phyloP scores from a whole-genome alignment of 768 basidiomycete genomes.

The Leucogyrophana mollusca region DNA sequence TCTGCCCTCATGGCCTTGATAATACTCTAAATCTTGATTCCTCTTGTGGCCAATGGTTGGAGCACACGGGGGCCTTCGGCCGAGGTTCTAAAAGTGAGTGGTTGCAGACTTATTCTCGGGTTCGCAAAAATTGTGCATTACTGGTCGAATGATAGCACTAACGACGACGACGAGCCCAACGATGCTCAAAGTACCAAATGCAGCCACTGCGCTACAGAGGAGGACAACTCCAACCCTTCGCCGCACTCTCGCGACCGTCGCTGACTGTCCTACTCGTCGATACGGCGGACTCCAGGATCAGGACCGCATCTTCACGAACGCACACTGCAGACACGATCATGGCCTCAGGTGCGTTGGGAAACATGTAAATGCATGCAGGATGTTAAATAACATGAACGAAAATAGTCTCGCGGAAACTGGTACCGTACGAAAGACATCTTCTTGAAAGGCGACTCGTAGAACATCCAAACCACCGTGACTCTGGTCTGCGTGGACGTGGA shows the following conservation, averaged over 20 bases:
- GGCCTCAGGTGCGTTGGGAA: slow-evolving; percentile 80
- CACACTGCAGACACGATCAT: slow-evolving; percentile 85
- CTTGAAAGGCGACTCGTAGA: slow-evolving; percentile 94
- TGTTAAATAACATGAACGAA: slow-evolving; percentile 4
- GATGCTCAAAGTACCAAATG: slow-evolving; percentile 28
- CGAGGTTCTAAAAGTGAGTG: no score
- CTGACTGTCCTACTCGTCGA: slow-evolving; percentile 82
- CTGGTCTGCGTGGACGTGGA: slow-evolving; percentile 91
- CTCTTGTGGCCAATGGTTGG: no score
- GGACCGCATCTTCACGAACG: slow-evolving; percentile 92
- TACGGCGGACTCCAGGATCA: slow-evolving; percentile 96
- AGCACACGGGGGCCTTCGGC: no score
- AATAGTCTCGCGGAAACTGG: slow-evolving; percentile 93
- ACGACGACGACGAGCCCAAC: slow-evolving; percentile 14
- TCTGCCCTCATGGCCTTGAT: no score
- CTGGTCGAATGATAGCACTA: no score
- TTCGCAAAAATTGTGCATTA: slow-evolving; percentile 89
- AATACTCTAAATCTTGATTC: no score
- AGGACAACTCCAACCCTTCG: slow-evolving; percentile 13
- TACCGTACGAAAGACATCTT: slow-evolving; percentile 97
- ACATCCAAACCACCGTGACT: slow-evolving; percentile 93
- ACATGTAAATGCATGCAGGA: slow-evolving; percentile 4
- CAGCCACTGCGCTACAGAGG: slow-evolving; percentile 18
- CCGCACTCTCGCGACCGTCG: slow-evolving; percentile 63
- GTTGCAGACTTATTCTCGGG: slow-evolving; percentile 79